A percentile compares a stretch with the other conserved stretches of the same genome.
These are phyloP conservation scores for Sarocladium strictum DNA, from an alignment of 2,329 filamentous ascomycete genomes.

Conservation along the genomic window DNA sequence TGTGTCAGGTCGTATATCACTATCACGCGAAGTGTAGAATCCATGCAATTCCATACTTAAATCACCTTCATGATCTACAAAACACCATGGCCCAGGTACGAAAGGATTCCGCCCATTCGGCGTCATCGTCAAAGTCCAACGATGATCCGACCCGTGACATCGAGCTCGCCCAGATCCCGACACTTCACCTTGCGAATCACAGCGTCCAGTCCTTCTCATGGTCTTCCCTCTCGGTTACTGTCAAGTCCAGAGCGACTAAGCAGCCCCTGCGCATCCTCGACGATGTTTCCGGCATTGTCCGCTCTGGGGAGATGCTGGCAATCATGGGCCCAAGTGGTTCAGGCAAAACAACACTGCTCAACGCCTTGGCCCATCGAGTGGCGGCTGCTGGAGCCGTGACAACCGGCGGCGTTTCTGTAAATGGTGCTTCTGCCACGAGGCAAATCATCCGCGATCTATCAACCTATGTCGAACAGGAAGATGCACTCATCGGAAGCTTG, in stretches of 20 bases:
- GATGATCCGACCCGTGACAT: constrained; percentile 1
- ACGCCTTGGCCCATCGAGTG: constrained; percentile 63
- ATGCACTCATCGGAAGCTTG: constrained; percentile 73
- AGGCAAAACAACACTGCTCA: constrained; percentile 81
- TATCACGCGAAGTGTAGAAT: neutral
- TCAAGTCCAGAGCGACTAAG: constrained; percentile 53
- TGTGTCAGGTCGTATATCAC: no score
- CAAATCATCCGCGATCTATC: constrained; percentile 57
- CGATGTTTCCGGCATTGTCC: constrained; percentile 13
- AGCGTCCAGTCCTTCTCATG: constrained; percentile 60
- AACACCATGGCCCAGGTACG: neutral
- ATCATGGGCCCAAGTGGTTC: constrained; percentile 71
- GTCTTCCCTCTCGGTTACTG: constrained; percentile 59
- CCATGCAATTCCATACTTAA: neutral
- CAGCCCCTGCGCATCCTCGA: constrained; percentile 14
- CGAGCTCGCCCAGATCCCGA: constrained; percentile 5
- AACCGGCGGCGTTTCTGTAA: constrained; percentile 50
- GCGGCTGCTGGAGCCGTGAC: constrained; percentile 35
- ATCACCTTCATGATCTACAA: neutral
- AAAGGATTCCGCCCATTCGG: neutral
- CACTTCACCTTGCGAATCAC: constrained; percentile 49
- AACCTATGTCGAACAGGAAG: constrained; percentile 82
- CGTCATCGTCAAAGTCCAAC: neutral
- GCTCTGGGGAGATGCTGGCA: constrained; percentile 63
- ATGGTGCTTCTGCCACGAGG: constrained; percentile 46